phyloP scores from a whole-genome alignment of 148 eudicot genomes.

The Vaccinium macrocarpon region DNA sequence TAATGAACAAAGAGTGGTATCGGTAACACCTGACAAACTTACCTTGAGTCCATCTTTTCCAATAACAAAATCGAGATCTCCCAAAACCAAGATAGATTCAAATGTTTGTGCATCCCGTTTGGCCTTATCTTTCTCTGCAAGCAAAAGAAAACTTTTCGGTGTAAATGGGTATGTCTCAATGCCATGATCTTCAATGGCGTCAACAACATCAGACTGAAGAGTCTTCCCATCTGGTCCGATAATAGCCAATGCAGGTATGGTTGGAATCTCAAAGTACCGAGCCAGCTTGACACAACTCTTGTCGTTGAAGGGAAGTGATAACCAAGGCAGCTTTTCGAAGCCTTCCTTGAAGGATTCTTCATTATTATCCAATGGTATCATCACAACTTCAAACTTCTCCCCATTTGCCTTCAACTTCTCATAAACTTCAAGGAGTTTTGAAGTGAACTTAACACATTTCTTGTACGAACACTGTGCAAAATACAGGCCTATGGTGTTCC shows the following conservation, averaged over 20 bases:
- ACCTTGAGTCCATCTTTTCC: slow-evolving; percentile 63
- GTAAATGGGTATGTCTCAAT: slow-evolving; percentile 61
- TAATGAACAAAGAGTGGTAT: neutral
- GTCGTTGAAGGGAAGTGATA: slow-evolving; percentile 58
- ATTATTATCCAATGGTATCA: slow-evolving; percentile 40
- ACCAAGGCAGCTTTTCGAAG: slow-evolving; percentile 46
- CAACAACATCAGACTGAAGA: slow-evolving; percentile 55
- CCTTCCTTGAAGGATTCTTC: slow-evolving; percentile 44
- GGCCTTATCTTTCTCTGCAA: slow-evolving; percentile 54
- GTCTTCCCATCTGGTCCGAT: slow-evolving; percentile 76
- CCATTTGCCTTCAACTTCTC: slow-evolving; percentile 44
- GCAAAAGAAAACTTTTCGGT: slow-evolving; percentile 59
- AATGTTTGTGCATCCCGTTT: slow-evolving; percentile 30
- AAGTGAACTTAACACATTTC: slow-evolving; percentile 35
- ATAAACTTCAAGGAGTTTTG: slow-evolving; percentile 43
- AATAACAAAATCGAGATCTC: slow-evolving; percentile 53
- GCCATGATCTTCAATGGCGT: slow-evolving; percentile 58
- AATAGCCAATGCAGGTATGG: slow-evolving; percentile 51
- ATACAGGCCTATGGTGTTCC: slow-evolving; percentile 61
- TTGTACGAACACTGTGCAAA: slow-evolving; percentile 33
- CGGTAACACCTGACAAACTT: neutral
- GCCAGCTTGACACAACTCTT: slow-evolving; percentile 44
- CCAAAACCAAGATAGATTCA: slow-evolving; percentile 67
- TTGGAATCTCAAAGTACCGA: slow-evolving; percentile 53
- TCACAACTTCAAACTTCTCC: slow-evolving; percentile 58